Conservation (phyloP, 2,329 filamentous ascomycete species). For the Clarireedia paspali region DNA sequence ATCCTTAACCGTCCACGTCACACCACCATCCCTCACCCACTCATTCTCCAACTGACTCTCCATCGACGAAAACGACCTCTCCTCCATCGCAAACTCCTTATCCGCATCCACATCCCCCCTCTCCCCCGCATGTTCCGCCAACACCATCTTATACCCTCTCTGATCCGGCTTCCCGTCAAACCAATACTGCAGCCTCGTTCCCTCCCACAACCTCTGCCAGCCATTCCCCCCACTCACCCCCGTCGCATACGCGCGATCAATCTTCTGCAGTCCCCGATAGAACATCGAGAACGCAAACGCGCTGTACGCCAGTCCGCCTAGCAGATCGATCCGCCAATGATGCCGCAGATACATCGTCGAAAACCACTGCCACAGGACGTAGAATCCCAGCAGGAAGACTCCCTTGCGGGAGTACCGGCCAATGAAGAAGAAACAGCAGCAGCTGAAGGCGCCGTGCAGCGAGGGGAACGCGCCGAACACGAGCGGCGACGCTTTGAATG, state of each 20-base stretch:
- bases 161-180: conserved; percentile 20
- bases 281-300: conserved; percentile 60
- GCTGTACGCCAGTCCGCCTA: conserved; percentile 73
- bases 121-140: conserved; percentile 1
- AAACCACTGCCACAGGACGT: conserved; percentile 92
- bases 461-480: conserved; percentile 93
- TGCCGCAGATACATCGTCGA: conserved; percentile 95
- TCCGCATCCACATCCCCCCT: conserved; percentile 6
- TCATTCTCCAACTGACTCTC: neutral
- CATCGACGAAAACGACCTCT: neutral
- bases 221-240: conserved; percentile 24
- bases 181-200: conserved; percentile 18
- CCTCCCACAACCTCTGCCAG: conserved; percentile 24
- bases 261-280: conserved; percentile 20
- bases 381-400: conserved; percentile 59
- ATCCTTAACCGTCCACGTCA: neutral
- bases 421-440: conserved; percentile 78
- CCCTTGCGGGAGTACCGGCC: conserved; percentile 40
- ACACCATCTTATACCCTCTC: conserved; percentile 14
- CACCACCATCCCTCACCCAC: neutral
- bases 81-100: conserved; percentile 7
- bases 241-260: conserved; percentile 23
- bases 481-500: conserved; percentile 79
- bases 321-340: conserved; percentile 87
- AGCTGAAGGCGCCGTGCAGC: conserved; percentile 89